These are phyloP conservation scores for Vitis rupestris DNA, from an alignment of 164 flowering plant species.

Conservation along the genomic window DNA sequence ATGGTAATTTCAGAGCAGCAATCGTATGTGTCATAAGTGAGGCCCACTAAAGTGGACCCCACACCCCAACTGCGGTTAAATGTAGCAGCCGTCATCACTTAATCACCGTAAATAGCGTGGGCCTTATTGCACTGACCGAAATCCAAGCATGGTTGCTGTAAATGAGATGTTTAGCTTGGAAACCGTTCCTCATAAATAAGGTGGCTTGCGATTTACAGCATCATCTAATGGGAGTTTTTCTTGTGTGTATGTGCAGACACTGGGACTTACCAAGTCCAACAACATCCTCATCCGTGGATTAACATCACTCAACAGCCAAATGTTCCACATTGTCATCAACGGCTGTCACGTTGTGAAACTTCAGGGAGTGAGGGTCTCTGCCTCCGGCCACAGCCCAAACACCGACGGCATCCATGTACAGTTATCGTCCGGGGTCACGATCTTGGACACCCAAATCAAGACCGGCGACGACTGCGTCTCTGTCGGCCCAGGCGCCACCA, in stretches of 20 bases:
- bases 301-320: slow-evolving; percentile 58
- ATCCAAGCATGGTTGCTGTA: too few species aligned
- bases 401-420: slow-evolving; percentile 73
- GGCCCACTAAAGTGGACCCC: too few species aligned
- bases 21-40: too few species aligned
- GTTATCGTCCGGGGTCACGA: slow-evolving; percentile 40
- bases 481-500: slow-evolving; percentile 49
- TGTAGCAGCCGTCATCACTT: too few species aligned
- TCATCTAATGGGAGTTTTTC: too few species aligned
- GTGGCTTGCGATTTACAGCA: too few species aligned
- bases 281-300: slow-evolving; percentile 42
- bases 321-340: slow-evolving; percentile 51
- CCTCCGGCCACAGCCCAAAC: slow-evolving; percentile 67
- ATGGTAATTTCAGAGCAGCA: too few species aligned
- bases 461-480: slow-evolving; percentile 80
- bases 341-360: slow-evolving; percentile 39
- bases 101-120: too few species aligned
- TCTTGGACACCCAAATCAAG: slow-evolving; percentile 28
- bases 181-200: too few species aligned
- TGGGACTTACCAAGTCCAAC: slow-evolving; percentile 32
- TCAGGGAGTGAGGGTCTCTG: slow-evolving; percentile 37
- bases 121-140: too few species aligned
- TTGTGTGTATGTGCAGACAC: slow-evolving; percentile 24
- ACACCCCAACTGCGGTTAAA: too few species aligned
- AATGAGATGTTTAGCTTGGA: too few species aligned